A percentile compares a stretch with the other conserved stretches of the same genome.
Evolutionary conservation across 164 flowering plant genomes (phyloP).

Genomic region (Stephania japonica): DNA sequence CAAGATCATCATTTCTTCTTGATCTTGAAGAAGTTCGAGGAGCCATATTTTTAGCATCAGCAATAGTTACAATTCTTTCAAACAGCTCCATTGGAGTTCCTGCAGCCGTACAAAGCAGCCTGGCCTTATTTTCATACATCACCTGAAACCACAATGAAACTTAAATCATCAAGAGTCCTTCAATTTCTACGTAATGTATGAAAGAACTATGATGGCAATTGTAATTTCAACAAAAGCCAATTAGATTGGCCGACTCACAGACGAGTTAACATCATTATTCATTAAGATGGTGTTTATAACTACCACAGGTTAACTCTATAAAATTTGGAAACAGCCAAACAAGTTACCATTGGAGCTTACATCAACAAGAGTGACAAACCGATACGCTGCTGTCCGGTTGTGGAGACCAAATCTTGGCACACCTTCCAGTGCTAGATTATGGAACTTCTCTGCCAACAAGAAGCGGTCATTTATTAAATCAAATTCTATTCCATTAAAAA

Average conservation of each 20-base stretch:
- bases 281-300: too few species aligned
- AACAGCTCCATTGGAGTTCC: slow-evolving; percentile 67
- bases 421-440: slow-evolving; percentile 87
- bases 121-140: slow-evolving; percentile 82
- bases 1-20: slow-evolving; percentile 61
- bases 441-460: slow-evolving; percentile 59
- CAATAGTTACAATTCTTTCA: slow-evolving; percentile 60
- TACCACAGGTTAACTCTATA: too few species aligned
- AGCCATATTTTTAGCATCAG: slow-evolving; percentile 71
- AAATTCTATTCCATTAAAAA: not conserved
- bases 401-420: slow-evolving; percentile 78
- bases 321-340: not conserved
- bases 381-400: slow-evolving; percentile 86
- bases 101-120: slow-evolving; percentile 88
- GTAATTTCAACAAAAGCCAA: not conserved
- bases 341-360: slow-evolving; percentile 33
- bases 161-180: not conserved
- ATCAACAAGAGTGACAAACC: slow-evolving; percentile 95
- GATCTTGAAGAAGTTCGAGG: slow-evolving; percentile 94
- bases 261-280: not conserved
- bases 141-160: slow-evolving; percentile 41
- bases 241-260: not conserved
- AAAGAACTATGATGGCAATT: not conserved
- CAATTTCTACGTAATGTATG: not conserved
- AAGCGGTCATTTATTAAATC: not conserved